Evolutionary conservation across 768 basidiomycete genomes (phyloP), one percentile per base, ranked within the genome.

Genomic region (Amanita molliuscula): DNA sequence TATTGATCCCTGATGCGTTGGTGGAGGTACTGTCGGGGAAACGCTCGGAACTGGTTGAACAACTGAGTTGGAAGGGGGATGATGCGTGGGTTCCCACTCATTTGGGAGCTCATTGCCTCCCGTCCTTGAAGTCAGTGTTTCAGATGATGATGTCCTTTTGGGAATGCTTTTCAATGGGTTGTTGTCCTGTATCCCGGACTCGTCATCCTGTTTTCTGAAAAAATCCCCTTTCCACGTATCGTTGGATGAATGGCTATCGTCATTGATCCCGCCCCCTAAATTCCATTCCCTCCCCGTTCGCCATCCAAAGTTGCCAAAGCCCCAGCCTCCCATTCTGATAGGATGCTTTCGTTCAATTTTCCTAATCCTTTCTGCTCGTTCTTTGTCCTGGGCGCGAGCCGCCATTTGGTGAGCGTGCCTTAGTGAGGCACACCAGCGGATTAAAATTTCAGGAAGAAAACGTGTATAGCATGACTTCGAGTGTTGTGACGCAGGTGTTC

Each of bases 401-500:
- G 90, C 88, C 1, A 73, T 69, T 28, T 80, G 66, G 61, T 91
- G 87, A 20, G 78, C 88, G n/a, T 75, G 77, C 2, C 84, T 76
- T 11, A 91, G 63, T 1, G 73, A 72, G 3, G 72, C 69, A 57
- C 76, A 86, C 72, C 79, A 81, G 13, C 67, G 68, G 53, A 74
- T 74, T 8, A 81, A 50, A 29, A 74, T 58, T 3, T 49, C 56
- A 1, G 75, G 76, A 1, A 77, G 55, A 23, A 69, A 52, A 0
- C 62, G 56, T n/a, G 70, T 68, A 16, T 71, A 18, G 31, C 2
- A 4, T 18, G 44, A 6, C 43, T 43, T 21, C 25, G 15, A 43
- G 13, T 31, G 6, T 9, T 26, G 16, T 29, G 28, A 18, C 6
- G 44, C 60, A 1, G 65, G 60, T 31, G 58, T 60, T 33, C 58